A percentile compares a stretch with the other conserved stretches of the same genome.
phyloP scores from a whole-genome alignment of 106 monocot species.

The Ottelia alismoides region DNA sequence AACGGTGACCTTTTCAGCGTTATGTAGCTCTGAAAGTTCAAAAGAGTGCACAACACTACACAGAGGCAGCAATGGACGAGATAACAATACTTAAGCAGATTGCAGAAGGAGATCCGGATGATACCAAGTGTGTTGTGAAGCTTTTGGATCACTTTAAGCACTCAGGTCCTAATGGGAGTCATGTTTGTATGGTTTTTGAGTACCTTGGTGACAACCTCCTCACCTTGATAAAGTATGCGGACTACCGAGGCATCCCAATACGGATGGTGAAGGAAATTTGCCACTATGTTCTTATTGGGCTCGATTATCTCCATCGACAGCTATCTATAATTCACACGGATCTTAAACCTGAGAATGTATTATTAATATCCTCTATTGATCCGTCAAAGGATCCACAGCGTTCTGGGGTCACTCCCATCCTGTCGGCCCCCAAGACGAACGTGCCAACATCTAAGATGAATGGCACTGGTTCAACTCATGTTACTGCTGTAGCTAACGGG shows the following conservation, averaged over 20 bases:
- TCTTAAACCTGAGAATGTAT: slow-evolving; percentile 94
- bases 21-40: slow-evolving; percentile 98
- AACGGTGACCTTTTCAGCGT: slow-evolving; percentile 57
- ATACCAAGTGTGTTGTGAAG: slow-evolving; percentile 83
- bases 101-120: slow-evolving; percentile 67
- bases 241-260: slow-evolving; percentile 64
- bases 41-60: slow-evolving; percentile 98
- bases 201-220: slow-evolving; percentile 93
- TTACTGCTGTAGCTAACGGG: slow-evolving; percentile 26
- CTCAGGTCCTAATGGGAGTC: slow-evolving; percentile 86
- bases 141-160: slow-evolving; percentile 98
- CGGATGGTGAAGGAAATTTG: slow-evolving; percentile 91
- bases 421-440: slow-evolving; percentile 22
- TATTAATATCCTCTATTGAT: slow-evolving; percentile 65
- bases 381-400: slow-evolving; percentile 57
- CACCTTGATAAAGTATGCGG: slow-evolving; percentile 89
- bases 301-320: slow-evolving; percentile 82
- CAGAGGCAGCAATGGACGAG: slow-evolving; percentile 99
- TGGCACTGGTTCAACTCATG: too few species aligned
- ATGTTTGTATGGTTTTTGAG: slow-evolving; percentile 99
- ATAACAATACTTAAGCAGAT: slow-evolving; percentile 98
- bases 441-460: slow-evolving; percentile 20
- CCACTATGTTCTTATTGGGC: slow-evolving; percentile 57
- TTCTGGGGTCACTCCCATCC: slow-evolving; percentile 27
- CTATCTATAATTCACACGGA: slow-evolving; percentile 96